These are phyloP conservation scores for Chenopodium album DNA, from an alignment of 148 eudicot species.

Conservation along the genomic window DNA sequence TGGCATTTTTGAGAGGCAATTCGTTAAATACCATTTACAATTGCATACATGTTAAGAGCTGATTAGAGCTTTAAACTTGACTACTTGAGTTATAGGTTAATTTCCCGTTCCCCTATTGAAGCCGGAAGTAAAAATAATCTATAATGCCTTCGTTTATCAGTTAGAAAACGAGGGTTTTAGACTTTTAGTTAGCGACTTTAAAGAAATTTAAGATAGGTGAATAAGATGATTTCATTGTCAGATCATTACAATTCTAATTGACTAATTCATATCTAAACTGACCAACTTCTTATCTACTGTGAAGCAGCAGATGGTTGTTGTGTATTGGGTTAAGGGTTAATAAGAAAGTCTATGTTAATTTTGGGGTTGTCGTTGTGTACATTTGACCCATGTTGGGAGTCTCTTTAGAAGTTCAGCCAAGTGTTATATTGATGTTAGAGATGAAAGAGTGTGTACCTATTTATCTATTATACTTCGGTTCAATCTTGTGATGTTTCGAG, in stretches of 20 bases:
- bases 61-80: not conserved
- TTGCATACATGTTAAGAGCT: not conserved
- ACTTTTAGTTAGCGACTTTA: not conserved
- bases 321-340: not conserved
- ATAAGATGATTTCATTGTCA: not conserved
- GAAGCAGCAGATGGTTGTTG: not conserved
- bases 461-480: not conserved
- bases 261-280: not conserved
- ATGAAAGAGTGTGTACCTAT: not conserved
- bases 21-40: not conserved
- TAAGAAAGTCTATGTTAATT: not conserved
- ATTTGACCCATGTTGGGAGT: not conserved
- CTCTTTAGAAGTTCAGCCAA: no score
- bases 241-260: not conserved
- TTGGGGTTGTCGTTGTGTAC: not conserved
- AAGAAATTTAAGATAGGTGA: not conserved
- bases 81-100: not conserved
- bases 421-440: not conserved
- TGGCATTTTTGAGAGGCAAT: not conserved
- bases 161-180: not conserved
- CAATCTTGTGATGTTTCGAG: not conserved
- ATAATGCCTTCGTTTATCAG: not conserved
- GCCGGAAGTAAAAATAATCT: not conserved
- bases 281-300: not conserved
- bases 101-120: not conserved